Conservation (phyloP, 352 stramenopile genomes). For the Pythium periplocum region DNA sequence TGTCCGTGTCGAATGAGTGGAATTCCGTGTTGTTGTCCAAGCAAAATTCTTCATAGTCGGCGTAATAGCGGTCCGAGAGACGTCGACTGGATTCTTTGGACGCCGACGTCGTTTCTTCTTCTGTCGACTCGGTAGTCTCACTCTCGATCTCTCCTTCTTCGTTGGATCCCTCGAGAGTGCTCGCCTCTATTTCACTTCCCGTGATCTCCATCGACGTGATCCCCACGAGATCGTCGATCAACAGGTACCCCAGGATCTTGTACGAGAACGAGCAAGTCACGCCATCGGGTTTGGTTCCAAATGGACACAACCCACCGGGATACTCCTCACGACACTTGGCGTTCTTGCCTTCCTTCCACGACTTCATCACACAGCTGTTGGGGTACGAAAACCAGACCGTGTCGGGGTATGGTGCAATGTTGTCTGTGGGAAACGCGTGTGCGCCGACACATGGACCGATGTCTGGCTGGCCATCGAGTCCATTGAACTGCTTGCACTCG, state of each 20-base stretch:
- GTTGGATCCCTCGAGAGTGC: too few species aligned
- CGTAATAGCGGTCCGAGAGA: constrained; percentile 15
- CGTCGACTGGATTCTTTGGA: too few species aligned
- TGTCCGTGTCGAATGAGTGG: constrained; percentile 44
- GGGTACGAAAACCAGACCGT: constrained; percentile 77
- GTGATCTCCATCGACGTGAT: constrained; percentile 30
- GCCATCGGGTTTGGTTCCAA: constrained; percentile 42
- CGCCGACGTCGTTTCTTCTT: too few species aligned
- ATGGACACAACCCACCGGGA: constrained; percentile 48
- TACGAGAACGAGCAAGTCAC: constrained; percentile 50
- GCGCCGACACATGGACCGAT: constrained; percentile 59
- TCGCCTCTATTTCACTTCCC: too few species aligned
- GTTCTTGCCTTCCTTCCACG: constrained; percentile 41
- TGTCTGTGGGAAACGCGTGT: constrained; percentile 45
- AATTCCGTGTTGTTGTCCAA: constrained; percentile 40
- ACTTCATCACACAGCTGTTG: constrained; percentile 49
- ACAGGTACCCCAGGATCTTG: constrained; percentile 53
- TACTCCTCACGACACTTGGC: constrained; percentile 27
- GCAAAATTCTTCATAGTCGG: constrained; percentile 48
- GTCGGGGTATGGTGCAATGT: constrained; percentile 53
- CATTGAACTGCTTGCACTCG: constrained; percentile 68
- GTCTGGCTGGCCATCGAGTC: constrained; percentile 39
- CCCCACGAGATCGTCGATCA: constrained; percentile 65
- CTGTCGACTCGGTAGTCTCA: too few species aligned
- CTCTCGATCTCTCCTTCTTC: too few species aligned